Evolutionary conservation across 345 rosid species (phyloP), one percentile per base, ranked within the genome.

Genomic region (Populus euphratica): DNA sequence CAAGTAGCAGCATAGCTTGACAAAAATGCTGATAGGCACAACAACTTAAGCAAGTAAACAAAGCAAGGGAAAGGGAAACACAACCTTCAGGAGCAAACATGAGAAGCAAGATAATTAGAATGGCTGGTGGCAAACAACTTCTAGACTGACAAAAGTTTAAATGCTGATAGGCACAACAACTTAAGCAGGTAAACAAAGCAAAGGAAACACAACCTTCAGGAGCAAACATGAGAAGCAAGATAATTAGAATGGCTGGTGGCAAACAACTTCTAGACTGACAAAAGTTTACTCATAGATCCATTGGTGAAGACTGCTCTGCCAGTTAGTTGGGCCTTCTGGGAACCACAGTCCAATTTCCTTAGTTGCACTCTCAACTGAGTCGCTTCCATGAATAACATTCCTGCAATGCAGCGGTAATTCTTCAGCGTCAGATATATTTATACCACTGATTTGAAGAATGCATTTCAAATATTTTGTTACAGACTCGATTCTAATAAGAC

Each of bases 321-420:
- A 93, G 91, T 71, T 80, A 33, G 86, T 88, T 70, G 89, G 88
- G 27, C 93, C 91, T 25, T 96, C 97, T 0, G 94, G 94, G 86
- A 96, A 96, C 99, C 99, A 96, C 81, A 93, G 78, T 1, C 89
- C 98, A 76, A 92, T 92, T 81, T 96, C 99, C 87, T 96, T 96
- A 69, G 77, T 78, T 1, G 91, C 98, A 78, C 97, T 96, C 79
- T 88, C 94, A 13, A 93, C 92, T 0, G 98, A 77, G 76, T 96
- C 99, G 56, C 98, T 93, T 62, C 98, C 98, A 1, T 96, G 99
- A 73, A 96, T 93, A 14, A 96, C 90, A 68, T 96, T 96, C 88
- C 98, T 93, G 80, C 83, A 78, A 36, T 10, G 13, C 10, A n/a
- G 23, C 31, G 67, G 20, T 18, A 25, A 69, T 62, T 61, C 4